Base-by-base conservation (phyloP, 768 basidiomycete genomes). In the Tylopilus felleus region DNA sequence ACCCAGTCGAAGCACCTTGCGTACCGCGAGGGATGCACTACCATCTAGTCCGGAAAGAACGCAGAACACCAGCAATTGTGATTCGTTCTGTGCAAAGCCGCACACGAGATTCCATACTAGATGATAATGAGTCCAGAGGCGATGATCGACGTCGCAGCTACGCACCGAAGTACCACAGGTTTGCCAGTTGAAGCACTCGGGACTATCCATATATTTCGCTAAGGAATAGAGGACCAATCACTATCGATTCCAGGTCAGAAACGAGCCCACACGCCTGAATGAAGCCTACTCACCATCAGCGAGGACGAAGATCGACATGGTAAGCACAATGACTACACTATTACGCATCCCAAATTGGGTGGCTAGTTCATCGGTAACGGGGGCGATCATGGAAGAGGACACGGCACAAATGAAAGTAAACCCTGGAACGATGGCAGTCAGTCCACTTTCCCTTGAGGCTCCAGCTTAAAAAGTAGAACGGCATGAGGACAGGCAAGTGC, bases 321-420 rank as follows among this genome's bases (percentile, higher is more conserved):
- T 79, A 70, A 91, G 77, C 1, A 80, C 80, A 19, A 80, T 69
- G 4, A 82, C 49, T 1, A 73, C 77, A 2, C 60, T 55, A 61
- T 64, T 82, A 10, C 76, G 81, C 25, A 89, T 76, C 1, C 79
- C 75, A 56, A 90, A 84, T n/a, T 81, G 67, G 4, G 65, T 52
- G 2, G 75, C 83, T 0, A 91, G 60, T 49, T 81, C 75, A 4
- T 58, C 55, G 0, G 75, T 72, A 0, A 87, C 88, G 0, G 88
- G 88, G 0, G 90, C 84, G 2, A 89, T 72, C 82, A 88, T 88
- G 5, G 86, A 80, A 5, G 89, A 91, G 0, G 87, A 82, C 1
- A 90, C 74, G 0, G 87, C 85, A 8, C 74, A 76, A 38, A 88
- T 85, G 63, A 88, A 85, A 0, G 86, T 84, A 64, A 86, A 89